phyloP scores from a whole-genome alignment of 1,139 yeast species.

The Pneumocystis sp. region DNA sequence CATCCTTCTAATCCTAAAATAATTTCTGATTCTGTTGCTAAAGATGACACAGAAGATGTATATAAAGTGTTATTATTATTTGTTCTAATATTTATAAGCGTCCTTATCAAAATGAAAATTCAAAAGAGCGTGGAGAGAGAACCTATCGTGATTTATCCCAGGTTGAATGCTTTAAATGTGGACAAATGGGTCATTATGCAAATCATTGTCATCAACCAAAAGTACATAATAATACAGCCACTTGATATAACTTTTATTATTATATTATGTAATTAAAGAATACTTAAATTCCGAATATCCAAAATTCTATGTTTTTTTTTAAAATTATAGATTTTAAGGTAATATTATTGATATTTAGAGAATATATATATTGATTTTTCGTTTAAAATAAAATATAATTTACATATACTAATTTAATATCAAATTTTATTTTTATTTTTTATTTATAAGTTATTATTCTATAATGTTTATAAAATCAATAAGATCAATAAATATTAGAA shows the following conservation, averaged over 20 bases:
- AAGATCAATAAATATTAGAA: not conserved
- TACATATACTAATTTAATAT: not conserved
- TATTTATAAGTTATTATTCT: not conserved
- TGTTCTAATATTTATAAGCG: not conserved
- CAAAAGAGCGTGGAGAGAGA: not conserved
- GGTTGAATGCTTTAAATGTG: constrained; percentile 1
- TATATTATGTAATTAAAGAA: not conserved
- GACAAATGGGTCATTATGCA: constrained; percentile 1
- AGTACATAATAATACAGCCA: not conserved
- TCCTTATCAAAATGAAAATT: not conserved
- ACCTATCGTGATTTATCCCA: not conserved
- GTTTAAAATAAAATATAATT: not conserved
- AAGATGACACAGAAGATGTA: not conserved
- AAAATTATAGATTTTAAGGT: not conserved
- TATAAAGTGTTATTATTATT: not conserved
- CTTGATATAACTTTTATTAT: not conserved
- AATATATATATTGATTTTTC: not conserved
- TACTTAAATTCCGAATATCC: too few species aligned
- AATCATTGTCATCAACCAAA: not conserved
- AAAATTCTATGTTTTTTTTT: too few species aligned
- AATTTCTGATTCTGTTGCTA: not conserved
- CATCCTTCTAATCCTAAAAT: not conserved
- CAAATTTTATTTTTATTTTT: not conserved
- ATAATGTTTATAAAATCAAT: not conserved
- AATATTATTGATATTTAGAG: not conserved